Base-by-base conservation (phyloP, 2,329 filamentous ascomycete species). In the Fusarium sp. region DNA sequence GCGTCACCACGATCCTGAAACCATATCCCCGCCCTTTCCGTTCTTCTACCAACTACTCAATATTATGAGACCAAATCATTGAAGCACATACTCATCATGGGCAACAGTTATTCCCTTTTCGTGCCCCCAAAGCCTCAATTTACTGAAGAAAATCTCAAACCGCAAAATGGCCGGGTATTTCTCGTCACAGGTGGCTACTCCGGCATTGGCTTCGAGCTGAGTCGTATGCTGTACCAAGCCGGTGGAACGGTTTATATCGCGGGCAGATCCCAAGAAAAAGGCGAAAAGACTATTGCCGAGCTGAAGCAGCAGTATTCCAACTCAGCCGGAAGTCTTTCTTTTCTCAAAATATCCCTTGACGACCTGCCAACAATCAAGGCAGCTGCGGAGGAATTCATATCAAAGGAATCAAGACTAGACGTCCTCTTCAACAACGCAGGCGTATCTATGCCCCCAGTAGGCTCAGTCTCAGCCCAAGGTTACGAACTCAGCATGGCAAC, bases 351-450 rank as follows among this genome's bases (percentile, higher is more conserved):
- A 32, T 45, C 64, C 3, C 41, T 73, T 2, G 57, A 58, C 10
- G 65, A 73, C n/a, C 25, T 73, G 6, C 34, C 8, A 29, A 44
- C 6, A 13, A 49, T 73, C 11, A 57, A 59, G 32, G 16, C 18
- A 13, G 61, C 70, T 0, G 61, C 51, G 7, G 46, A 60, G 12
- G 30, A 67, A 8, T 73, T 73, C 41, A 18, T 40, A 8, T 22
- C 47, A 0, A 41, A 32, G 11, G 71, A 73, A 7, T 58, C 61
- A 6, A 55, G 58, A 8, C 37, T 73, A 1, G 51, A 73, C 13
- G 48, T 67, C 2, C 32, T 72, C 0, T 72, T 69, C 47, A 73
- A 73, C 14, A 73, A 73, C 9, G 68, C 71, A 1, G 71, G 71
- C 2, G 49, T 70, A 3, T 65, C 66, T 4, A 55, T 54, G 3